Base-by-base conservation (phyloP, 139 green algal genomes). In the Haematococcus lacustris region DNA sequence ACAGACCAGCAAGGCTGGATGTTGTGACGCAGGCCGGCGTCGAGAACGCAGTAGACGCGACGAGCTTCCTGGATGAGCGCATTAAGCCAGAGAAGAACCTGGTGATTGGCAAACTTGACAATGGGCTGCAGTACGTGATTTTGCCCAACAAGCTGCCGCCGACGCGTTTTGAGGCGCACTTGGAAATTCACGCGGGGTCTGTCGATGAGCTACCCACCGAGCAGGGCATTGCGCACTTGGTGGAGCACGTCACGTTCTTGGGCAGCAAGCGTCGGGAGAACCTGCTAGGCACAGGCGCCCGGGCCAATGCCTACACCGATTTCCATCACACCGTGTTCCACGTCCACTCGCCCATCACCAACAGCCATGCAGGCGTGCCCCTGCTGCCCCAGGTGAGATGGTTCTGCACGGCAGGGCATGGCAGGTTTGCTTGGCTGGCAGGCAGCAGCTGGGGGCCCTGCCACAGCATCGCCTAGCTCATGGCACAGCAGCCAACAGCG, bases 311-410 rank as follows among this genome's bases (percentile, higher is more conserved):
- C 0, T 99, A 99, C 90, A 99, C 95, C 30, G 95, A 99, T 87
- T 99, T 99, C 80, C 95, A 99, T 84, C 95, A 99, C 90, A 99
- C 95, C n/a, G 95, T 99, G 28, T 99, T 98, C 84, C 95, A 99
- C 77, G 90, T 98, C 61, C 95, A 98, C 76, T 79, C 92, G 26
- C 95, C 95, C 1, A 76, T 93, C 25, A 65, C 63, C 40, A 94
- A 96, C 80, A 78, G 75, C 65, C 85, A 83, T 51, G 91, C 78
- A 1, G 82, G 84, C 6, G 66, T 84, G 68, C 82, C 88, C 51
- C 94, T 98, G 90, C 85, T 98, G 65, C 88, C 87, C 33, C 85
- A 95, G 82, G 91, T 94, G 43, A 0, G 72, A 71, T 30, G 9
- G 40, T 17, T 32, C 13, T 57, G 47, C 13, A 57, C 47, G 47